Percentiles rank a stretch among this genome's conserved stretches.
phyloP scores from a whole-genome alignment of 2,329 filamentous ascomycete species.

The Pyrenophora graminea region DNA sequence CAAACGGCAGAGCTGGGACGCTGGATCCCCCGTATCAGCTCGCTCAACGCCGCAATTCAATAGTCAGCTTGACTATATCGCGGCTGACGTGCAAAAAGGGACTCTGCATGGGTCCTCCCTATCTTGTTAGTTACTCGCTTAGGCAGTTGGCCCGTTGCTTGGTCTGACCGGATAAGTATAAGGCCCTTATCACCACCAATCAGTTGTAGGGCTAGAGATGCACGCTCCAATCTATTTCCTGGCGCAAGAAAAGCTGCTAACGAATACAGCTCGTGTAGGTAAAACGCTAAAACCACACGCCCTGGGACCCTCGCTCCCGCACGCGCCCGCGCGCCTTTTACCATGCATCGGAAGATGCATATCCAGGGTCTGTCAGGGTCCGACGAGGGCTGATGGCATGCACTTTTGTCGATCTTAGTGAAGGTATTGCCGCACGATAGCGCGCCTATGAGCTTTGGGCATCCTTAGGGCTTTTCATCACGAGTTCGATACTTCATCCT shows the following conservation, averaged over 20 bases:
- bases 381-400: too few species aligned
- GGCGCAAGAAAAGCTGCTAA: not conserved
- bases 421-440: not conserved
- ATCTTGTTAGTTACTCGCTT: slow-evolving; percentile 11
- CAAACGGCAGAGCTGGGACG: not conserved
- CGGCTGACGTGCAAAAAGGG: slow-evolving; percentile 11
- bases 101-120: slow-evolving; percentile 4
- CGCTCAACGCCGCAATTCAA: slow-evolving; percentile 7
- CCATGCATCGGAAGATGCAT: too few species aligned
- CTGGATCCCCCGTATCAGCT: slow-evolving; percentile 2
- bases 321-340: too few species aligned
- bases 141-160: slow-evolving; percentile 12
- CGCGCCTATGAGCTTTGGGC: not conserved
- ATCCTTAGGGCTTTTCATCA: too few species aligned
- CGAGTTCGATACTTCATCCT: too few species aligned
- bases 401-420: not conserved
- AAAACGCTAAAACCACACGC: too few species aligned
- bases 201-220: not conserved
- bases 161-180: slow-evolving; percentile 10
- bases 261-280: too few species aligned
- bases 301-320: not conserved
- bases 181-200: slow-evolving; percentile 13
- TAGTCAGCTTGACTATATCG: slow-evolving; percentile 6
- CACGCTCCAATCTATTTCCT: slow-evolving; percentile 3
- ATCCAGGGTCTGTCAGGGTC: too few species aligned